Percentiles rank a stretch among this genome's conserved stretches.
phyloP scores from a whole-genome alignment of 805 yeast species.

The Zygoascus flipseniorum region DNA sequence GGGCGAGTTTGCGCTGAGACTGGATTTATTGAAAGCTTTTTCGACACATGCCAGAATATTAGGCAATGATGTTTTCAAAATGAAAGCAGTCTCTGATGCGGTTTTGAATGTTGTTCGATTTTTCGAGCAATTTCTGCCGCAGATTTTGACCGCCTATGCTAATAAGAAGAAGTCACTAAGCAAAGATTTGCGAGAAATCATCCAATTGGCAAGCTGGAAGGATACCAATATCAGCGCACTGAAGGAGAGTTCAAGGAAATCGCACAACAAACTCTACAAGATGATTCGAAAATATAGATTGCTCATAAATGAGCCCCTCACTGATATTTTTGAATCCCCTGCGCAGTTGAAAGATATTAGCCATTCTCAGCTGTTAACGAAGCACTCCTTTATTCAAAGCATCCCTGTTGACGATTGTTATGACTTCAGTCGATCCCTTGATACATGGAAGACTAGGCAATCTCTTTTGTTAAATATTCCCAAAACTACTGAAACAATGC shows the following conservation, averaged over 20 bases:
- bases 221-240: conserved; percentile 91
- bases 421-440: neutral
- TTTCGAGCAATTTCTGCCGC: conserved; percentile 55
- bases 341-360: neutral
- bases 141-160: conserved; percentile 39
- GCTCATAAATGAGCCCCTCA: conserved; percentile 44
- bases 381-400: neutral
- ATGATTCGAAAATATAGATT: conserved; percentile 73
- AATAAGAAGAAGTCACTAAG: conserved; percentile 48
- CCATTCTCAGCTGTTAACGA: neutral
- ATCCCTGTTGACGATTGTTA: neutral
- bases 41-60: conserved; percentile 39
- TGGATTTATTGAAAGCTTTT: conserved; percentile 59
- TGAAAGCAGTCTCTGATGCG: conserved; percentile 29
- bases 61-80: conserved; percentile 18
- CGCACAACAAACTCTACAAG: conserved; percentile 80
- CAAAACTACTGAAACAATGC: conserved; percentile 49
- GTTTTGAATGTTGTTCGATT: conserved; percentile 52
- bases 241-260: conserved; percentile 85
- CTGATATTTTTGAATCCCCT: conserved; percentile 43
- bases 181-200: conserved; percentile 77
- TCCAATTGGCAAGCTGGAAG: conserved; percentile 90
- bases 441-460: conserved; percentile 51
- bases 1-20: conserved; percentile 63
- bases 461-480: conserved; percentile 43